Base-by-base conservation (phyloP, 306 rosid species). In the Malus asiatica region DNA sequence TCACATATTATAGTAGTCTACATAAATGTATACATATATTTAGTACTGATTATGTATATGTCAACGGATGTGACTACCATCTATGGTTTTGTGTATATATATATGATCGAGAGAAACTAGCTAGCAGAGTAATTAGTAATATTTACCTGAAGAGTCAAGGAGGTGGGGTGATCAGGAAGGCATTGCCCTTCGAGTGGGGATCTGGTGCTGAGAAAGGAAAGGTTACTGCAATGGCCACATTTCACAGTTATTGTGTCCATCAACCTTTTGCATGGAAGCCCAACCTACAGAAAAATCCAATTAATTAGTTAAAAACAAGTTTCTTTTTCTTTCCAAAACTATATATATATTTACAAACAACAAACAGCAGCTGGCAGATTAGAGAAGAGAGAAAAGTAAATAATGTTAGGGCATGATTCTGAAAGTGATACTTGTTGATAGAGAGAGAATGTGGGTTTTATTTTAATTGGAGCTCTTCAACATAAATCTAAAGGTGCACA, bases 221-320 rank as follows among this genome's bases (percentile, higher is more conserved):
- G 97, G 86, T 92, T 95, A 65, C 98, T 87, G 75, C 99, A 95
- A 81, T 95, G 97, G 12, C 99, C 99, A 71, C 99, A 95, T 82
- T 95, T 95, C 86, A 95, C 99, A 53, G 99, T 95, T 83, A 95
- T 97, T 12, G 99, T 92, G 77, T 92, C 99, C 83, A 92, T 38
- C 75, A 87, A 85, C 84, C 97, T 77, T 86, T 90, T 95, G 92
- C 86, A 89, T 87, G 99, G 99, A 40, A 95, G 87, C 19, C 97
- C 99, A 84, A 95, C 99, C 99, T 92, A 29, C 11, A 64, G n/a
- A 19, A 20, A 65, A 6, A 30, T 48, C 66, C 32, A 51, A 51
- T 51, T 15, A 51, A 51, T 51, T 51, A 51, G 55, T 51, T 51
- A 51, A 51, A 15, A 15, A 51, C 55, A 51, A 15, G 20, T 51